phyloP scores from a whole-genome alignment of 2,329 filamentous ascomycete species.

The Clathrospora elynae region DNA sequence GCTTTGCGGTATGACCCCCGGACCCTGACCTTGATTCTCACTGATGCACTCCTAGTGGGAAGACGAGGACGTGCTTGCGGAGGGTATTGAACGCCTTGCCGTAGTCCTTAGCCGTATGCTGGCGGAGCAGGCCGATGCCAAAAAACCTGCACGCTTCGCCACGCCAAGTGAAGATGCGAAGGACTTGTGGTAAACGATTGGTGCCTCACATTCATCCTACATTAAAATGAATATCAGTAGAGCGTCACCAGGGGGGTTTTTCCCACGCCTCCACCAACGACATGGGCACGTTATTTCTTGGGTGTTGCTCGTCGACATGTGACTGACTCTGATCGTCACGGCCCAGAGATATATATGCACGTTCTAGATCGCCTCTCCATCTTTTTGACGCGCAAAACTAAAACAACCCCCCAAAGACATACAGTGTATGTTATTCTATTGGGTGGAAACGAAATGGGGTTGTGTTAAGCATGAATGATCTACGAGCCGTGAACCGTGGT shows the following conservation, averaged over 20 bases:
- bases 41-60: slow-evolving; percentile 56
- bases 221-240: too few species aligned
- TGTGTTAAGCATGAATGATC: slow-evolving; percentile 30
- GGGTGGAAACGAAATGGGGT: slow-evolving; percentile 16
- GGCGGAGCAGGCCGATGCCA: slow-evolving; percentile 31
- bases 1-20: slow-evolving; percentile 36
- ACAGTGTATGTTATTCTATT: slow-evolving; percentile 11
- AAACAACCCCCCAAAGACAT: slow-evolving; percentile 1
- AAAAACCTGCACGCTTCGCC: slow-evolving; percentile 16
- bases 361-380: not conserved
- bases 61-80: slow-evolving; percentile 65
- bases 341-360: not conserved
- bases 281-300: too few species aligned
- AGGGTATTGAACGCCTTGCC: slow-evolving; percentile 70
- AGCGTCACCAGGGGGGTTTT: too few species aligned
- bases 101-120: slow-evolving; percentile 52
- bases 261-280: too few species aligned
- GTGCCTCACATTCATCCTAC: not conserved
- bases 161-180: slow-evolving; percentile 29
- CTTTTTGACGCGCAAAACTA: not conserved
- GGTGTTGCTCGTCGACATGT: too few species aligned
- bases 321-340: not conserved
- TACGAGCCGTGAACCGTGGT: slow-evolving; percentile 4
- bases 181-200: slow-evolving; percentile 40
- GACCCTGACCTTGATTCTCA: not conserved